A percentile compares a stretch with the other conserved stretches of the same genome.
phyloP scores from a whole-genome alignment of 2,329 filamentous ascomycete genomes.

The Parastagonospora nodorum region DNA sequence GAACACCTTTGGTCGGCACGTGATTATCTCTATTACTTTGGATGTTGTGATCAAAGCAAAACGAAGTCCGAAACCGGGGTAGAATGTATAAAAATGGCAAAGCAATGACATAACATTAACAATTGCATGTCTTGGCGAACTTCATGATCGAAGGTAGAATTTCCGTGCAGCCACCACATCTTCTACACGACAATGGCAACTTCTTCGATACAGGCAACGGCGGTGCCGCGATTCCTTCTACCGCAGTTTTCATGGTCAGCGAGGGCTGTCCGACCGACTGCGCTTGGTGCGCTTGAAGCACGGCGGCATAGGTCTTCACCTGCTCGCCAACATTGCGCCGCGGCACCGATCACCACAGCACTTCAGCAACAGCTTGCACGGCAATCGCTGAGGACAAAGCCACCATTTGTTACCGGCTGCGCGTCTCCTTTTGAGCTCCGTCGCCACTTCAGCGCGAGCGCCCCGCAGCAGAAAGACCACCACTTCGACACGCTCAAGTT shows the following conservation, averaged over 20 bases:
- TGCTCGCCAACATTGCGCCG: conserved; percentile 18
- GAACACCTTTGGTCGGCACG: no score
- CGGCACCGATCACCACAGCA: conserved; percentile 8
- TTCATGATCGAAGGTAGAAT: conserved; percentile 10
- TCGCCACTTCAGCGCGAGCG: conserved; percentile 69
- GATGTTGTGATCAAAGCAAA: no score
- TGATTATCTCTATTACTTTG: no score
- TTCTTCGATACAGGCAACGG: conserved; percentile 25
- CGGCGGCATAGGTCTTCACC: conserved; percentile 19
- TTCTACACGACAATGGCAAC: conserved; percentile 34
- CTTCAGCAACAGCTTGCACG: conserved; percentile 10
- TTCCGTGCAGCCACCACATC: conserved; percentile 6
- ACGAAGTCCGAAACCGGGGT: no score
- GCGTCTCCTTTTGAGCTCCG: conserved; percentile 9
- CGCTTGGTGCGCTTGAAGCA: conserved; percentile 16
- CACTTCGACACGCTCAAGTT: conserved; percentile 99
- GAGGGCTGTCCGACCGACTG: conserved; percentile 28
- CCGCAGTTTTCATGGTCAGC: conserved; percentile 44
- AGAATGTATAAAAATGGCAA: no score
- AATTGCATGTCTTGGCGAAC: conserved; percentile 15
- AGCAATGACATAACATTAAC: no score
- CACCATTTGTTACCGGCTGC: conserved; percentile 7
- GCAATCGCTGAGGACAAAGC: conserved; percentile 8
- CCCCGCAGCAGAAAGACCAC: conserved; percentile 71
- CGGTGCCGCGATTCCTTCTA: conserved; percentile 47